Evolutionary conservation across 495 filamentous ascomycete genomes (phyloP), one percentile per base, ranked within the genome.

Genomic region (Chlorociboria aeruginascens): DNA sequence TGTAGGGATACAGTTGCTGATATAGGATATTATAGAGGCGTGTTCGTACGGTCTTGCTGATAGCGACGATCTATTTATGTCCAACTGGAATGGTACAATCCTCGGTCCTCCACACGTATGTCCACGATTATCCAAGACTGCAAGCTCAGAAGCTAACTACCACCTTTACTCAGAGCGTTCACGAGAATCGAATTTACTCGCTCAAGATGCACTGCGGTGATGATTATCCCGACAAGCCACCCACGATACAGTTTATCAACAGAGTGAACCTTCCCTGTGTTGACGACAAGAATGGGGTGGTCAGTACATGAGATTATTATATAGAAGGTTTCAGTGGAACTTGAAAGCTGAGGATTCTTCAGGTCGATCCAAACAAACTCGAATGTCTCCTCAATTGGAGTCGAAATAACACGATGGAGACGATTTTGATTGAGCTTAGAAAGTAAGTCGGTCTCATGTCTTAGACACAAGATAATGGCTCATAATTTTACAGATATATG

Each of bases 131-230:
- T 46, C 20, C 31, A 17, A 31, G 32, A 10, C 11, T 44, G 10
- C 40, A 25, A 25, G 12, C 8, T 1, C 43, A 39, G 9, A 37
- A 32, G 6, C 34, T 37, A 12, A 46, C 6, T 7, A 35, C 10
- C 31, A 37, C 13, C 39, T 28, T 38, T 38, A 40, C 37, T 6
- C 56, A 98, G 93, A 90, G 86, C 58, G 82, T 83, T 43, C 92
- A 97, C 60, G 93, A 98, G 70, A 97, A 97, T 66, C 83, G 92
- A 50, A 98, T 98, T 67, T 98, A 98, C 72, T 90, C 84, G 59
- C 74, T 97, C 47, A 94, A 95, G 64, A 95, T 98, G 64, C 86
- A 97, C 70, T 98, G 92, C 65, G 89, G 90, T 45, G 70, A 81
- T 35, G 70, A 85, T 49, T 98, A 98, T 62, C 92, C 92, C 7